Base-by-base conservation (phyloP, 75 land plant genomes). In the Chamaecyparis obtusa region DNA sequence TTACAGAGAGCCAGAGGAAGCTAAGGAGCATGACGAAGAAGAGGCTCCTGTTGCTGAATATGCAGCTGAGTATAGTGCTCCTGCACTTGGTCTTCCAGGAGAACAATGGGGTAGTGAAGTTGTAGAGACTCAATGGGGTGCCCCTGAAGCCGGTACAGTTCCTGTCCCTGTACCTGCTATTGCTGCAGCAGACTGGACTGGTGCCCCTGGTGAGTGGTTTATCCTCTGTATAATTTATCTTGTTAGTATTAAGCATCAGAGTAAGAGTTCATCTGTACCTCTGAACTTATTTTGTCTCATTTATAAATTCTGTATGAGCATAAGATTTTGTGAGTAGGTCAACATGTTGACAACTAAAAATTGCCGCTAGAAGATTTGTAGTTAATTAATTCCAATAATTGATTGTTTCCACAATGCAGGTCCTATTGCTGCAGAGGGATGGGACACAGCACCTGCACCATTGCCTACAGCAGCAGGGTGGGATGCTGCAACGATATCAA, bases 1-100 rank as follows among this genome's bases (percentile, higher is more conserved):
- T 91, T 95, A 95, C 91, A 88, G 98, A 86, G 95, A 96, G 72
- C 96, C 98, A 14, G 98, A 96, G 76, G 98, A 96, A 77, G 88
- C 96, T 49, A 96, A 96, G 88, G 92, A 95, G 44, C 89, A 88
- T 36, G 93, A 95, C 43, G 96, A 93, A 54, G 98, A 95, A 54
- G 97, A 93, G 41, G 91, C 79, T 54, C 87, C 90, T 71, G 90
- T 43, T 43, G 71, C 90, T 27, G 91, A 86, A 83, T 88, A 83
- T 24, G 69, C 84, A 44, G 27, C 90, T 43, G 94, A 90, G 15
- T 91, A 89, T 86, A 15, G 74, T 33, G 89, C 87, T 17, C 48
- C 85, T 30, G 67, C 84, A 16, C 75, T 74, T 82, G 87, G 86
- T 24, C 41, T 83, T 85, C 14, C 86, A 0, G 75, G 32, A 67